Evolutionary conservation across 75 land plant species (phyloP).

Genomic region (Picea sitchensis): DNA sequence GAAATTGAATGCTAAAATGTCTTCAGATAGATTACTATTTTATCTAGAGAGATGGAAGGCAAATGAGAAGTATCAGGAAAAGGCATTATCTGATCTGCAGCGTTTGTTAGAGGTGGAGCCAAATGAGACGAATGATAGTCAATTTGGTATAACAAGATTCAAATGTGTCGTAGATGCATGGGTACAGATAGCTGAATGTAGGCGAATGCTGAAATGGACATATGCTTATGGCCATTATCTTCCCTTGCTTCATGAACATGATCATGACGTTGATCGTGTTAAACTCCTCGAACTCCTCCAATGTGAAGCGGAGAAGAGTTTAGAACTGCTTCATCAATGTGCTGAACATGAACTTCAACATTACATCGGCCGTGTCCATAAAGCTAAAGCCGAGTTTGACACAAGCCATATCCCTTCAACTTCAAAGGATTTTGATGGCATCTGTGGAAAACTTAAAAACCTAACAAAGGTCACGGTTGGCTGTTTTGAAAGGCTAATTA

Average conservation of each 20-base stretch:
- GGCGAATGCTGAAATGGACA: constrained; percentile 28
- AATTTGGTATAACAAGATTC: constrained; percentile 5
- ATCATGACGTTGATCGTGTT: neutral
- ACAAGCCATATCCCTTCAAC: no score
- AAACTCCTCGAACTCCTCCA: constrained; percentile 21
- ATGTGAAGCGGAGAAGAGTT: constrained; percentile 18
- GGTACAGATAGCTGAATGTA: constrained; percentile 37
- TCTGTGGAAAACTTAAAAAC: constrained; percentile 18
- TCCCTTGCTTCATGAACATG: no score
- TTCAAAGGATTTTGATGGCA: constrained; percentile 6
- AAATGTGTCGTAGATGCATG: constrained; percentile 28
- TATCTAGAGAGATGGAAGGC: constrained; percentile 26
- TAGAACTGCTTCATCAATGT: constrained; percentile 24
- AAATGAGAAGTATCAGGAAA: constrained; percentile 14
- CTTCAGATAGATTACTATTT: constrained; percentile 15
- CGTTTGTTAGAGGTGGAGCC: constrained; percentile 12
- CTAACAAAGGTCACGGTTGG: constrained; percentile 26
- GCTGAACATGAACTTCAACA: constrained; percentile 19
- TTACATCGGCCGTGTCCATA: neutral
- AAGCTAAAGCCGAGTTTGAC: neutral
- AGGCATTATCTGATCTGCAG: constrained; percentile 15
- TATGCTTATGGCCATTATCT: constrained; percentile 30
- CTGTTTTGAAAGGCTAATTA: constrained; percentile 38
- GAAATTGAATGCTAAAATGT: no score
- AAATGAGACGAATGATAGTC: constrained; percentile 19